A percentile compares a stretch with the other conserved stretches of the same genome.
Conservation (phyloP, 495 filamentous ascomycete species). For the Tuber brumale region DNA sequence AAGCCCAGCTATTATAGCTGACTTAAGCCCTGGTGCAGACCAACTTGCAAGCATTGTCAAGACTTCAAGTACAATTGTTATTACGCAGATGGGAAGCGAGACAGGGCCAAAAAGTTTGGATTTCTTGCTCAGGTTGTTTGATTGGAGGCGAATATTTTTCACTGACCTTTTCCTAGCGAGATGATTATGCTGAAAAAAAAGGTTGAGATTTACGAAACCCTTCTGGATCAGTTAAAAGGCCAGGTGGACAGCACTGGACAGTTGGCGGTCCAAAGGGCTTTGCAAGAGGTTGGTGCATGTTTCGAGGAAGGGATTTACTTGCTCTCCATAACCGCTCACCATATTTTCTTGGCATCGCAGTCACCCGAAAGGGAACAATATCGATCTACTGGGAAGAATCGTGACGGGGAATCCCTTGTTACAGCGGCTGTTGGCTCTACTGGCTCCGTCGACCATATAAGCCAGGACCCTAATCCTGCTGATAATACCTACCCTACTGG, state of each 20-base stretch:
- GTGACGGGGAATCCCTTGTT: conserved; percentile 39
- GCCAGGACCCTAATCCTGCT: conserved; percentile 55
- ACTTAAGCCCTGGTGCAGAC: conserved; percentile 31
- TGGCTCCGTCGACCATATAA: conserved; percentile 55
- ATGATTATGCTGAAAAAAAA: conserved; percentile 50
- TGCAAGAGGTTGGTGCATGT: conserved; percentile 33
- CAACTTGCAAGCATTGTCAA: conserved; percentile 52
- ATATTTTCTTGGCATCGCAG: conserved; percentile 10
- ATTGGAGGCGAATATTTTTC: conserved; percentile 5
- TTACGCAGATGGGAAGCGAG: conserved; percentile 55
- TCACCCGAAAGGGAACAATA: conserved; percentile 7
- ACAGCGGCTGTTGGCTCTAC: conserved; percentile 56
- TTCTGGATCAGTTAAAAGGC: conserved; percentile 43
- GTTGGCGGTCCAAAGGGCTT: conserved; percentile 45
- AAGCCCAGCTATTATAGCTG: conserved; percentile 7
- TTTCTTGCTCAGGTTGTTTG: not conserved
- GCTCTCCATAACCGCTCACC: conserved; percentile 20
- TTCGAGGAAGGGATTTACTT: conserved; percentile 11
- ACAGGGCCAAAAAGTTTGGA: conserved; percentile 51
- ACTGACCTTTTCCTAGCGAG: conserved; percentile 39
- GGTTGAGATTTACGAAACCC: conserved; percentile 48
- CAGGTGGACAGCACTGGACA: conserved; percentile 50
- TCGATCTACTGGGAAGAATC: conserved; percentile 17
- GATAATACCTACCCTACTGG: conserved; percentile 49
- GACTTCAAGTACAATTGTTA: conserved; percentile 50